These are phyloP conservation scores for Chlorociboria aeruginascens DNA, from an alignment of 495 filamentous ascomycete species.

Conservation along the genomic window DNA sequence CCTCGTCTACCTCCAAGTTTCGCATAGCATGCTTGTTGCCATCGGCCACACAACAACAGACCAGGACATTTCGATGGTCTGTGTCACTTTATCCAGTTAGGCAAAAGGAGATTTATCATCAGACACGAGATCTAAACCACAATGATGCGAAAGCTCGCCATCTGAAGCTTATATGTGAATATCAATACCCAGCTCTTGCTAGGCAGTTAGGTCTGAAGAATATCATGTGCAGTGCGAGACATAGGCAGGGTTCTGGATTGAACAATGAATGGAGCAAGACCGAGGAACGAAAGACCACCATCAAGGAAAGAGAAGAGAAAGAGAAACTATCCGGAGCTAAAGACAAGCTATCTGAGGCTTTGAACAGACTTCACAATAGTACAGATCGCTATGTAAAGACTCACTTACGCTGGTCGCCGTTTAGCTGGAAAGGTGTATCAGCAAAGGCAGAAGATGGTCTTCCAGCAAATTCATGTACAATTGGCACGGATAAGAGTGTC, in stretches of 20 bases:
- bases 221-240: slow-evolving; percentile 26
- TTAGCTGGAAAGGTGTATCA: too few relatives aligned
- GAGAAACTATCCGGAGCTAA: too few relatives aligned
- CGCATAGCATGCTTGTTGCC: slow-evolving; percentile 10
- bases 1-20: slow-evolving; percentile 7
- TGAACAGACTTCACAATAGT: background rate
- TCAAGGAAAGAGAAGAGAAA: background rate
- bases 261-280: slow-evolving; percentile 13
- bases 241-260: slow-evolving; percentile 1
- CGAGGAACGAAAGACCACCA: slow-evolving; percentile 6
- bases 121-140: slow-evolving; percentile 25
- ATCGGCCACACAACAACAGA: slow-evolving; percentile 22
- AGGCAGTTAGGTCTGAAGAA: slow-evolving; percentile 22
- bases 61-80: slow-evolving; percentile 33
- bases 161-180: slow-evolving; percentile 27
- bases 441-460: background rate
- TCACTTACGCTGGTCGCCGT: too few relatives aligned
- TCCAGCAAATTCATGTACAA: background rate
- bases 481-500: background rate
- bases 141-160: slow-evolving; percentile 29
- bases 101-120: slow-evolving; percentile 27
- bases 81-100: slow-evolving; percentile 27
- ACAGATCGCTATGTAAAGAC: too few relatives aligned
- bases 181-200: slow-evolving; percentile 12
- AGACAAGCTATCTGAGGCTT: slow-evolving; percentile 10